Percentiles rank a stretch among this genome's conserved stretches.
These are phyloP conservation scores for Diaporthe eres DNA, from an alignment of 2,329 filamentous ascomycete species.

Conservation along the genomic window DNA sequence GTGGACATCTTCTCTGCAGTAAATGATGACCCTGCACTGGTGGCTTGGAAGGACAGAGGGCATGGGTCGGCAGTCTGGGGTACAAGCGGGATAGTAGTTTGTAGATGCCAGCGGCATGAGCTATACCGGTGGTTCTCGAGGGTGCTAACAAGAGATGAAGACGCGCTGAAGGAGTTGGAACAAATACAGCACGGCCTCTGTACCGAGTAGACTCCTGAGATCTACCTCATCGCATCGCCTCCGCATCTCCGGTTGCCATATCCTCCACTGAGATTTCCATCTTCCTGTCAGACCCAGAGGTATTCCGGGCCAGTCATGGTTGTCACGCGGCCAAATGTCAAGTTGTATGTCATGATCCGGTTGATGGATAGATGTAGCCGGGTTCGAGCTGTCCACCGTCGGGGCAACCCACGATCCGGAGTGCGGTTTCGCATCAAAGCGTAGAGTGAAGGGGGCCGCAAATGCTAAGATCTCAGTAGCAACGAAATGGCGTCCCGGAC, in stretches of 20 bases:
- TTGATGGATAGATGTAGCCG: conserved; percentile 7
- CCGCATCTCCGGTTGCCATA: not conserved
- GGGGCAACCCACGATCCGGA: conserved; percentile 1
- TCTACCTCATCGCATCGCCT: no score
- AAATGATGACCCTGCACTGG: no score
- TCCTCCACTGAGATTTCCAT: conserved; percentile 3
- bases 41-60: no score
- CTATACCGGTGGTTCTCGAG: no score
- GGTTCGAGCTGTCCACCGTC: conserved; percentile 1
- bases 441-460: conserved; percentile 44
- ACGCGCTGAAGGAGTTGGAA: no score
- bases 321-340: not conserved
- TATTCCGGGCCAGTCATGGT: not conserved
- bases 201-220: no score
- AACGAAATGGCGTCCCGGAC: not conserved
- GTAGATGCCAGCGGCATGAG: no score
- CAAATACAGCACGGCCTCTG: no score
- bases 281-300: not conserved
- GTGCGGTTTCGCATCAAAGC: conserved; percentile 43
- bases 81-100: no score
- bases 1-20: no score
- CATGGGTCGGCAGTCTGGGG: no score
- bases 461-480: conserved; percentile 45
- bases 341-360: conserved; percentile 2
- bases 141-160: no score